Evolutionary conservation across 1,139 yeast species (phyloP).

Genomic region (Candida albicans): DNA sequence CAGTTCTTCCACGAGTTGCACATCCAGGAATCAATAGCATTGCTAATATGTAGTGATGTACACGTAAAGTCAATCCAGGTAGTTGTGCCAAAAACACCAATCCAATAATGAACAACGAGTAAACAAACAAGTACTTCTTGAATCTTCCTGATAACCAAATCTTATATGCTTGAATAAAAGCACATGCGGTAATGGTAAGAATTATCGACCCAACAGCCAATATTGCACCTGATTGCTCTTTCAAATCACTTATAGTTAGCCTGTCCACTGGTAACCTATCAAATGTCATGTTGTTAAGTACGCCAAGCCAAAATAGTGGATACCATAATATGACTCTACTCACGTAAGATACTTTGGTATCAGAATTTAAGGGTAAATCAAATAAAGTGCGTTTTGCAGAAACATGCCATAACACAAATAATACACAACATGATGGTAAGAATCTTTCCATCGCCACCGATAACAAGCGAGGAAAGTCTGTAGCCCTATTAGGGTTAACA

Average conservation of each 20-base stretch:
- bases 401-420: constrained; percentile 69
- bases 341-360: constrained; percentile 39
- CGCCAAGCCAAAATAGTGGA: constrained; percentile 81
- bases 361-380: constrained; percentile 20
- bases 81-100: constrained; percentile 49
- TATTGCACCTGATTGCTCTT: constrained; percentile 75
- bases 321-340: constrained; percentile 69
- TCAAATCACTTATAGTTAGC: constrained; percentile 67
- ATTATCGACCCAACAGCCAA: constrained; percentile 58
- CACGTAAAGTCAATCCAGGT: constrained; percentile 72
- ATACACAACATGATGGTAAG: constrained; percentile 70
- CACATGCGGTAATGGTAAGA: constrained; percentile 49
- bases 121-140: constrained; percentile 53
- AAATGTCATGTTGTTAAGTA: constrained; percentile 82
- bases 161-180: constrained; percentile 70
- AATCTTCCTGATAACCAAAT: constrained; percentile 83
- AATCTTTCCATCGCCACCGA: constrained; percentile 74
- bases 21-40: constrained; percentile 83
- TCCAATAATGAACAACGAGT: constrained; percentile 46
- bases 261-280: constrained; percentile 88
- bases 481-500: constrained; percentile 54
- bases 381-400: constrained; percentile 44
- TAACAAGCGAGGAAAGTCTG: constrained; percentile 57
- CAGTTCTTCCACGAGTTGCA: constrained; percentile 70
- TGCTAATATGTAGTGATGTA: constrained; percentile 89